A percentile compares a stretch with the other conserved stretches of the same genome.
Conservation (phyloP, 2,329 filamentous ascomycete genomes). For the Orbilia oligospora region DNA sequence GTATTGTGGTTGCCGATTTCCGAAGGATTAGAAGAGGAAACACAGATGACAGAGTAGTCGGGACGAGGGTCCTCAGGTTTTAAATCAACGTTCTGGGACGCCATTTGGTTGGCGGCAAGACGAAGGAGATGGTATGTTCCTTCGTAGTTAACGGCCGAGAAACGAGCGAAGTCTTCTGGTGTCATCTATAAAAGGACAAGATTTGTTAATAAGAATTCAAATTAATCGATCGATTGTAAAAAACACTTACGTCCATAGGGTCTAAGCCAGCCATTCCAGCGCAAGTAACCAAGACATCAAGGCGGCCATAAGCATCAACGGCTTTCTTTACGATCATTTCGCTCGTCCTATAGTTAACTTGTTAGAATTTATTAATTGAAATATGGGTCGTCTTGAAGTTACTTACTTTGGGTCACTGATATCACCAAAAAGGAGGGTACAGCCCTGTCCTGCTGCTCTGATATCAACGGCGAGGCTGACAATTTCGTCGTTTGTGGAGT, state of each 20-base stretch:
- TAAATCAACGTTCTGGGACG: conserved; percentile 60
- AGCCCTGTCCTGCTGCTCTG: conserved; percentile 63
- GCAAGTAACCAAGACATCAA: conserved; percentile 82
- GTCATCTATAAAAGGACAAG: conserved; percentile 39
- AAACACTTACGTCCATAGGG: conserved; percentile 57
- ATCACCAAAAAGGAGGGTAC: conserved; percentile 64
- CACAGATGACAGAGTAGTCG: conserved; percentile 62
- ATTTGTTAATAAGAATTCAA: conserved; percentile 2
- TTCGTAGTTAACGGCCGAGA: conserved; percentile 63
- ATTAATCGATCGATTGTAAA: not conserved
- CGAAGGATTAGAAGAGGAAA: conserved; percentile 60
- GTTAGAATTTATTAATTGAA: not conserved
- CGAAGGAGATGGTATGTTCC: conserved; percentile 64
- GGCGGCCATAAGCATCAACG: conserved; percentile 67
- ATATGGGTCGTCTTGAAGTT: not conserved
- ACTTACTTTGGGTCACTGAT: conserved; percentile 63
- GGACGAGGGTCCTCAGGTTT: conserved; percentile 61
- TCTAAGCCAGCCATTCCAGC: conserved; percentile 62
- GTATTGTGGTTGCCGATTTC: conserved; percentile 56
- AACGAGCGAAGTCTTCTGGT: conserved; percentile 47
- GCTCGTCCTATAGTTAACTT: conserved; percentile 58
- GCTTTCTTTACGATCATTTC: conserved; percentile 64
- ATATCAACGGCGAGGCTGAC: conserved; percentile 64
- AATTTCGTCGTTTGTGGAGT: conserved; percentile 64
- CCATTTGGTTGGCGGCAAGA: conserved; percentile 64